Percentiles rank a stretch among this genome's conserved stretches.
phyloP scores from a whole-genome alignment of 2,329 filamentous ascomycete genomes.

The Phialophora tarda region DNA sequence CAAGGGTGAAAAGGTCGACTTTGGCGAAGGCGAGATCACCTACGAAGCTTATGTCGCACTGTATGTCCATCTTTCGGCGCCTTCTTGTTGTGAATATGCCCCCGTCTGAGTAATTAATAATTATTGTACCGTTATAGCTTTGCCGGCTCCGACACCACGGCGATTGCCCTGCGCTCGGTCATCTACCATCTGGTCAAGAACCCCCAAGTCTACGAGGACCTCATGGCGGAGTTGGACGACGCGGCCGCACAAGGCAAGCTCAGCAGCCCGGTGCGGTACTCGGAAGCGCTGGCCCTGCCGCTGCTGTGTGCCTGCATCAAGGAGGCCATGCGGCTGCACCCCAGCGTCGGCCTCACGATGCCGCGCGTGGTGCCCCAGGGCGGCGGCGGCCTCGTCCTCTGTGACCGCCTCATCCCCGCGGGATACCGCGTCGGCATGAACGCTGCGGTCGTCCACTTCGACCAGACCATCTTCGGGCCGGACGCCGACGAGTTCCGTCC shows the following conservation, averaged over 20 bases:
- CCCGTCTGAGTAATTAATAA: conserved; percentile 6
- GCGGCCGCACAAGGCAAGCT: conserved; percentile 20
- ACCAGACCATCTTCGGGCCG: conserved; percentile 37
- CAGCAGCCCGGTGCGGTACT: conserved; percentile 27
- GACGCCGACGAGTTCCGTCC: conserved; percentile 39
- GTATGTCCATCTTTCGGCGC: too few relatives aligned
- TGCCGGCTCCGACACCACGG: conserved; percentile 33
- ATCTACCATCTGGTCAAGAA: conserved; percentile 56
- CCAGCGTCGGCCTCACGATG: conserved; percentile 39
- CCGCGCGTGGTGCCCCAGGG: conserved; percentile 36
- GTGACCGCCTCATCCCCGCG: conserved; percentile 29
- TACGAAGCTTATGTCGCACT: conserved; percentile 31
- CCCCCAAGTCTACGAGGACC: conserved; percentile 22
- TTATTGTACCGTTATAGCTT: conserved; percentile 7
- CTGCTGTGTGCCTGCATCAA: conserved; percentile 36
- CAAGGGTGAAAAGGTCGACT: conserved; percentile 43
- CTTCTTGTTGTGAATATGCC: too few relatives aligned
- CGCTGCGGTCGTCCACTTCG: conserved; percentile 36
- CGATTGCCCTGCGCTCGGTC: conserved; percentile 28
- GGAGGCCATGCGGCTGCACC: conserved; percentile 34
- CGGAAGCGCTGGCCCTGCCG: conserved; percentile 31
- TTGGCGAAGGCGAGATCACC: conserved; percentile 37
- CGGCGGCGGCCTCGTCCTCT: conserved; percentile 29
- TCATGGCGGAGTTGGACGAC: conserved; percentile 24
- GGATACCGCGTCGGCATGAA: conserved; percentile 35